Base-by-base conservation (phyloP, 1,284 basidiomycete species). In the Fistulina hepatica region DNA sequence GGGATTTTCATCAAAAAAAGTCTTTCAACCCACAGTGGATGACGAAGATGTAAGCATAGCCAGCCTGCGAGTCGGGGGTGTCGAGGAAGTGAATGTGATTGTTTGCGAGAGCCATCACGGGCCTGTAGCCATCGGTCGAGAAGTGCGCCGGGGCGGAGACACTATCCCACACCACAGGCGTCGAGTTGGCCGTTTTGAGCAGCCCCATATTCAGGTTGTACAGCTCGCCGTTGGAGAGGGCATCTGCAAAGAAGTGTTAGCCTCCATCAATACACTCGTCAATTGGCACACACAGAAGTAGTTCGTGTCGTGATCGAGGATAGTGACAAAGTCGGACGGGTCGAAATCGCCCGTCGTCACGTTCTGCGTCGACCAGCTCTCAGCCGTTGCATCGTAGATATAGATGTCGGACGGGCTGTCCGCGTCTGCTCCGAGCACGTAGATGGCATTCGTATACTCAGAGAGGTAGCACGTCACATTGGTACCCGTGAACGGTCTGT, bases 231-330 rank as follows among this genome's bases (percentile, higher is more conserved):
- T 70, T 58, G 6, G 76, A 76, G 40, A 82, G 56, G 2, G 75
- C 76, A 53, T 82, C 81, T 79, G 39, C 21, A 25, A n/a, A 21
- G 21, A 37, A 23, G 42, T 16, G 26, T 24, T 41, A 28, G 37
- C 40, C 24, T 52, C 47, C 2, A 37, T 46, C 23, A 32, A 43
- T 50, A 40, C 30, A 31, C 10, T 9, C 10, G 15, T n/a, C 13
- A 8, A 8, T 2, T 16, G 28, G 28, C 10, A 49, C 64, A 34
- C 46, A 78, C 76, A 89, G 62, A 91, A 78, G 43, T 80, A 73
- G 44, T 90, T 89, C 37, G 88, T 92, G 58, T 92, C 88, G 49
- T 91, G 88, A 60, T 93, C 89, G 26, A 92, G 71, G 44, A 91
- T 76, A 20, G 81, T 66, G 20, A 60, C 61, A 48, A 73, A 77